A percentile compares a stretch with the other conserved stretches of the same genome.
Conservation (phyloP, 768 basidiomycete genomes). For the Pleurotus platypus region DNA sequence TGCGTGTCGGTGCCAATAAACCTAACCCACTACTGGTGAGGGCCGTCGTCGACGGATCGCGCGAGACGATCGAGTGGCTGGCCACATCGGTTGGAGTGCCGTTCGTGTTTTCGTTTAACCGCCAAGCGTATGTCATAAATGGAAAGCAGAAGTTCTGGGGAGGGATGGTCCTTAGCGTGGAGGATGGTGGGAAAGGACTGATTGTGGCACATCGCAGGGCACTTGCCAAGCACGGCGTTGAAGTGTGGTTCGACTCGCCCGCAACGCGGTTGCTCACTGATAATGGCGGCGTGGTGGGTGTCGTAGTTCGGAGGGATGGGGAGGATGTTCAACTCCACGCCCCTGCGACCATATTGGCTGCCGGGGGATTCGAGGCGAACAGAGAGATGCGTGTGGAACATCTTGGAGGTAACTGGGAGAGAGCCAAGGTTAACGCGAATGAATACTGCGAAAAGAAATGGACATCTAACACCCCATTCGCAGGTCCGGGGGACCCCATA, state of each 20-base stretch:
- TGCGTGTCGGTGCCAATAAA: constrained; percentile 50
- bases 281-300: constrained; percentile 38
- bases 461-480: neutral
- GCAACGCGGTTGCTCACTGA: constrained; percentile 37
- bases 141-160: constrained; percentile 71
- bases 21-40: constrained; percentile 47
- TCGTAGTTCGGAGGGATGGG: constrained; percentile 39
- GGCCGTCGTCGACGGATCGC: constrained; percentile 51
- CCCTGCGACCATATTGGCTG: constrained; percentile 54
- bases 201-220: constrained; percentile 52
- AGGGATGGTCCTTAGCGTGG: constrained; percentile 58
- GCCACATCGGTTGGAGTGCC: constrained; percentile 44
- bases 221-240: constrained; percentile 44
- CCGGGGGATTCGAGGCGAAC: constrained; percentile 66
- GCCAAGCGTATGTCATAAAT: constrained; percentile 64
- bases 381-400: constrained; percentile 45
- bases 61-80: constrained; percentile 57
- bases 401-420: constrained; percentile 57
- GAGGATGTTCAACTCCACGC: constrained; percentile 31
- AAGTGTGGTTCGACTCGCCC: constrained; percentile 55
- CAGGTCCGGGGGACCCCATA: constrained; percentile 71
- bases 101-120: constrained; percentile 57
- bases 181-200: constrained; percentile 66
- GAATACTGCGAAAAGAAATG: neutral
- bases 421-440: constrained; percentile 42